Evolutionary conservation across 176 grass and related monocot genomes (phyloP), one percentile per base, ranked within the genome.

Genomic region (Paspalum notatum): DNA sequence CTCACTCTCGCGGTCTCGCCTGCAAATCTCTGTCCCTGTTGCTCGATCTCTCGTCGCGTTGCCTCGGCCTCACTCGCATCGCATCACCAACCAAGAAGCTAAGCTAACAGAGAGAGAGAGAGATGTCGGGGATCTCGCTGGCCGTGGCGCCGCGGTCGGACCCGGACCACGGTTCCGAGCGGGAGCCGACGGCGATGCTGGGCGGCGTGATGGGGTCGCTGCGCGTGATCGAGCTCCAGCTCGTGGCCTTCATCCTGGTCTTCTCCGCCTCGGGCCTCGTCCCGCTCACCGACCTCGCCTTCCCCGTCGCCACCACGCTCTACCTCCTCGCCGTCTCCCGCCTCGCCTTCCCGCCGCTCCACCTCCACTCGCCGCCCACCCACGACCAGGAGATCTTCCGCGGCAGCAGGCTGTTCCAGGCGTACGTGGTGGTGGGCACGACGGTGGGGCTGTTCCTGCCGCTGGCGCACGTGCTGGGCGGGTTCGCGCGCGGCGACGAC

Each of bases 231-330:
- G 95, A 98, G 90, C 81, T 98, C 20, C 95, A 98, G 76, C 88
- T 98, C 9, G 92, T 98, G 12, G 90, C 90, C 77, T 98, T 98
- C 86, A 94, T 98, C 90, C 87, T 98, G 95, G 95, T 98, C 21
- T 98, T 98, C 95, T 98, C 92, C 0, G 90, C 82, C 5, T 95
- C 90, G 56, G 92, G 95, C 13, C 87, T 95, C 27, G 95, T 98
- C 55, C 92, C 95, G 26, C 74, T 95, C 64, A 1, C 89, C 79
- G 92, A 94, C 86, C 86, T 98, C 14, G 64, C 80, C 71, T 98
- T 93, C 81, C 95, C 95, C 14, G 86, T 73, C 24, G 67, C 90
- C 70, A 68, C 86, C 75, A 97, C 94, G 2, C 3, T 89, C 62
- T 97, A 97, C 89, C 56, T 85, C 58, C 17, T 90, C 76, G 53